Base-by-base conservation (phyloP, 805 yeast genomes). In the Maudiozyma turicensis region DNA sequence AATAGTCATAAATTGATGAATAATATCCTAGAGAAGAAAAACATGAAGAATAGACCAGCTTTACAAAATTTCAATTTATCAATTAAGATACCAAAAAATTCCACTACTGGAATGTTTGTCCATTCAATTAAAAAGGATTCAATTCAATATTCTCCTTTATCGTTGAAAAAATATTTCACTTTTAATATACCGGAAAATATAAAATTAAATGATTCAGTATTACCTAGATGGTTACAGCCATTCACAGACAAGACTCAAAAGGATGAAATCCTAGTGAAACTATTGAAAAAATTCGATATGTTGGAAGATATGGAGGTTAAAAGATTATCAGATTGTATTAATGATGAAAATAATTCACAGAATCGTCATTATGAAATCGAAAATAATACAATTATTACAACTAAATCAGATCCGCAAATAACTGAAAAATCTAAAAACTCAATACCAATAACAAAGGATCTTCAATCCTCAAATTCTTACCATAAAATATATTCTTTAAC, bases 201-300 rank as follows among this genome's bases (percentile, higher is more conserved):
- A 1, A 48, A 50, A 3, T 37, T 43, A 2, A 49, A 58, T 43
- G 62, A 58, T 40, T 14, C 45, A 6, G 29, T 38, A 7, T 43
- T 70, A 30, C 75, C 75, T 6, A 48, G 29, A 15, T 64, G 72
- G 72, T 47, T 68, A 13, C 50, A 51, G 43, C 54, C 49, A 5
- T 56, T 46, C 15, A 56, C 56, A 4, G 47, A 53, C 2, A 52
- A 51, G 30, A 44, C 49, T 8, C 52, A 57, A 13, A 54, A 58
- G 2, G 59, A 63, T 34, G 40, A 47, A 2, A 51, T 58, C 3
- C 52, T 71, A 37, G 50, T 60, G 11, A 53, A 60, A 38, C 55
- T 68, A 35, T 59, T 66, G 31, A 46, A 54, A 6, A 62, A 64
- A 30, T 70, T 68, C 50, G 72, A 70, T 53, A 51, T 51, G 29